phyloP scores from a whole-genome alignment of 2,329 filamentous ascomycete species.

The Epichloe aotearoae region DNA sequence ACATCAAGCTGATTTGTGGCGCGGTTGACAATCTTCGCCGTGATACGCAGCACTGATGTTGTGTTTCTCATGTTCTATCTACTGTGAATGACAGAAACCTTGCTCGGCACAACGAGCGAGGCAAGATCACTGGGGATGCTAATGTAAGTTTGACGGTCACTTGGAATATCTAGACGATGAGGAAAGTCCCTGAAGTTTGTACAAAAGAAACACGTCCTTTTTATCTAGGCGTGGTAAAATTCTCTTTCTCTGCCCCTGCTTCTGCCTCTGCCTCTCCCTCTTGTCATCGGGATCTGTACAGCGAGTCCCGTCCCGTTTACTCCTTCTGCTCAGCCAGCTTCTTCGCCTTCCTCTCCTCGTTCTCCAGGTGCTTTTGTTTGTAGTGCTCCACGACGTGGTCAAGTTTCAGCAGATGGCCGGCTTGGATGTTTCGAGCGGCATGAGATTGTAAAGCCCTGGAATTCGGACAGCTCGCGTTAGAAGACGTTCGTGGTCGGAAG shows the following conservation, averaged over 20 bases:
- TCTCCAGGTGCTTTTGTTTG: constrained; percentile 37
- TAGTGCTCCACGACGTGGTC: constrained; percentile 46
- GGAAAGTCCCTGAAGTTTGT: neutral
- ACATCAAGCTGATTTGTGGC: no score
- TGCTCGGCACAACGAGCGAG: neutral
- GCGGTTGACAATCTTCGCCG: neutral
- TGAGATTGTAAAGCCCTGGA: constrained; percentile 36
- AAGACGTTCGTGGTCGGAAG: no score
- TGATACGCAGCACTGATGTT: neutral
- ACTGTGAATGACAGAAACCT: neutral
- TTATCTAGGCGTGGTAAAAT: neutral
- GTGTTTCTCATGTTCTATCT: neutral
- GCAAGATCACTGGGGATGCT: neutral
- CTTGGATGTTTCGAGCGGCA: constrained; percentile 38
- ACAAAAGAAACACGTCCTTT: neutral
- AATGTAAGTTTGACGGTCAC: neutral
- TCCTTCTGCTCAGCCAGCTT: constrained; percentile 30
- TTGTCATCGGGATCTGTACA: neutral
- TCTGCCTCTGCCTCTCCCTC: no score
- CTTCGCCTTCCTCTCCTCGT: constrained; percentile 41
- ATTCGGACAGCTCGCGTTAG: neutral
- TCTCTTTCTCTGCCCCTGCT: neutral
- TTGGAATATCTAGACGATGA: neutral
- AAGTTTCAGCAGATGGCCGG: constrained; percentile 40
- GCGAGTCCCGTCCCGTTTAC: constrained; percentile 10